Base-by-base conservation (phyloP, 1,284 basidiomycete genomes). In the Ustilago shanxiensis region DNA sequence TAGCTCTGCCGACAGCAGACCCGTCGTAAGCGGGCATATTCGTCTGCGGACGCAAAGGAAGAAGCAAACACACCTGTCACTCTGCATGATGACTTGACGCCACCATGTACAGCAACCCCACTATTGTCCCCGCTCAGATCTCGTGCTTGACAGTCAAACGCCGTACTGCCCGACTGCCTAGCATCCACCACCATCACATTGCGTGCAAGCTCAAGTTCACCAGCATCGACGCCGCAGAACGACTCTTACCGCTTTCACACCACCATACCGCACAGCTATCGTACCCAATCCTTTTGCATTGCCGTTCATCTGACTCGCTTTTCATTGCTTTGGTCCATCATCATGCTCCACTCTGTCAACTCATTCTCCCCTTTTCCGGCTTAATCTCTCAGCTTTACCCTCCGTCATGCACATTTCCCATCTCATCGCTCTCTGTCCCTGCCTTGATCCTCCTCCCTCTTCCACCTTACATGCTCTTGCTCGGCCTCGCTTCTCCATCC, bases 21-120 rank as follows among this genome's bases (percentile, higher is more conserved):
- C 22, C 22, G 10, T 47, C 8, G n/a, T 47, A 24, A 47, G 44
- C 44, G 24, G 20, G 20, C 44, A 24, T 47, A 20, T 26, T 39
- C 37, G 37, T 16, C n/a, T 20, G 44, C 20, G 24, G 44, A 2
- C 22, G n/a, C n/a, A 8, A 47, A 20, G 20, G 24, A 20, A 26
- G 44, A 26, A 20, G 44, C 44, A 47, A 47, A 47, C 44, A 47
- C 44, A 47, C 20, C 20, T 47, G 22, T 47, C 44, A 47, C 44
- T 47, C 44, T 47, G 44, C 44, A 22, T 47, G 22, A 10, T 16
- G 14, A 6, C 14, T 16, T 39, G 9, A 39, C 14, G 37, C 37
- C 37, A 20, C 20, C 0, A 47, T 47, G 44, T 20, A 20, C 44
- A 8, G 10, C 44, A n/a, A n/a, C 22, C 22, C 18, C 44, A 47